phyloP scores from a whole-genome alignment of 768 basidiomycete species.

The Mycena rebaudengoi region DNA sequence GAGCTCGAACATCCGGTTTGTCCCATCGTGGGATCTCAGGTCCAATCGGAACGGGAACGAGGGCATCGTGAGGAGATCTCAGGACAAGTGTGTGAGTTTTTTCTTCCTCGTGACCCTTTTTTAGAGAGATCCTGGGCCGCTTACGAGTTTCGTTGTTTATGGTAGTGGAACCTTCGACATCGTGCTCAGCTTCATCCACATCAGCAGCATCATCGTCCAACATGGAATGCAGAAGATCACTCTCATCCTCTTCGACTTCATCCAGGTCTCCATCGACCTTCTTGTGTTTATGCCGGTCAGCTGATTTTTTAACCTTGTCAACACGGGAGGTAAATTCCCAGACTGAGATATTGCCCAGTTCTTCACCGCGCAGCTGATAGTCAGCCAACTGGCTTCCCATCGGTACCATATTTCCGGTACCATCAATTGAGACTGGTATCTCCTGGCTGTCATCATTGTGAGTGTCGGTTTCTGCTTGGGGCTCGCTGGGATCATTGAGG shows the following conservation, averaged over 20 bases:
- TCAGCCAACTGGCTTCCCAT: conserved; percentile 31
- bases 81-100: conserved; percentile 29
- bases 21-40: conserved; percentile 42
- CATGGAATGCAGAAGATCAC: not conserved
- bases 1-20: conserved; percentile 5
- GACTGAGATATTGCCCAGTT: conserved; percentile 26
- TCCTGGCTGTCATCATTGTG: not conserved
- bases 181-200: not conserved
- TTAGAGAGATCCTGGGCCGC: not conserved
- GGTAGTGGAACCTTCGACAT: not conserved
- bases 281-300: not conserved
- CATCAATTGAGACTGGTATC: conserved; percentile 5
- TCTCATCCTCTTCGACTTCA: no score
- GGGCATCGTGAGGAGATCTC: not conserved
- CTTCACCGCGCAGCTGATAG: conserved; percentile 30
- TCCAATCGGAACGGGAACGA: conserved; percentile 48
- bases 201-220: conserved; percentile 12
- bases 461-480: conserved; percentile 6
- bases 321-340: conserved; percentile 40
- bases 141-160: not conserved
- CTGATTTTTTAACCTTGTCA: conserved; percentile 26
- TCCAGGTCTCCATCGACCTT: not conserved
- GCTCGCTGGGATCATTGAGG: not conserved
- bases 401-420: conserved; percentile 19
- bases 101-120: not conserved